phyloP scores from a whole-genome alignment of 2,329 filamentous ascomycete genomes.

The Aureobasidium leucospermi region DNA sequence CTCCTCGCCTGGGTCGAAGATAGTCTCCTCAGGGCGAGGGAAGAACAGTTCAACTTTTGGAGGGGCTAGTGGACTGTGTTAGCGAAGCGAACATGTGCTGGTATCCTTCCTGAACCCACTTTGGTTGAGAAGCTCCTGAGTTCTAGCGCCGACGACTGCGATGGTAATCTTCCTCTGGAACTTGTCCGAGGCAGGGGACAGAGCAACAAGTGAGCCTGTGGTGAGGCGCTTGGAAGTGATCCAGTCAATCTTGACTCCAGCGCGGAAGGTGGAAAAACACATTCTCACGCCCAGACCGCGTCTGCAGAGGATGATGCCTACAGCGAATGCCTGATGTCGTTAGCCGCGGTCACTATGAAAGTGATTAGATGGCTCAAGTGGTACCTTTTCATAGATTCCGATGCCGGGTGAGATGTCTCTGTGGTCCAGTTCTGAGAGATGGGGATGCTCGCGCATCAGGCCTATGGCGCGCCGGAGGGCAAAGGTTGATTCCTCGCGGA shows the following conservation, averaged over 20 bases:
- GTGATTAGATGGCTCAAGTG: too few relatives aligned
- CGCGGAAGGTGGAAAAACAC: constrained; percentile 60
- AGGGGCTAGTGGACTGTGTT: constrained; percentile 23
- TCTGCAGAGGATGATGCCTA: constrained; percentile 55
- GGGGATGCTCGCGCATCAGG: constrained; percentile 45
- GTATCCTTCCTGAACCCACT: constrained; percentile 33
- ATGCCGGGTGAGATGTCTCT: constrained; percentile 36
- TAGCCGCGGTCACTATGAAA: too few relatives aligned
- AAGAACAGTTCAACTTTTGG: constrained; percentile 73
- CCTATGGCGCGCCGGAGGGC: constrained; percentile 61
- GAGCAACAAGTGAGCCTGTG: constrained; percentile 47
- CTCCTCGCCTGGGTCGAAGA: constrained; percentile 61
- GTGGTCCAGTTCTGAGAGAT: constrained; percentile 45
- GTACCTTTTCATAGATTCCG: constrained; percentile 64
- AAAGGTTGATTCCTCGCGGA: constrained; percentile 66
- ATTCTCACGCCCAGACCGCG: constrained; percentile 60
- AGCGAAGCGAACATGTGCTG: not conserved
- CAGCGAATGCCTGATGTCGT: constrained; percentile 53
- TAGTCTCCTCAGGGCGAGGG: constrained; percentile 50
- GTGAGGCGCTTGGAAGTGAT: constrained; percentile 52
- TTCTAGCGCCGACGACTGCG: constrained; percentile 65
- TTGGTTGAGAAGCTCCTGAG: constrained; percentile 52
- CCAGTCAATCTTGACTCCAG: constrained; percentile 63
- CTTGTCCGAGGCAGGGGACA: constrained; percentile 49
- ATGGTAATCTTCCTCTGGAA: constrained; percentile 62